Evolutionary conservation across 2,329 filamentous ascomycete genomes (phyloP), one percentile per base, ranked within the genome.

Genomic region (Aspergillus chevalieri): DNA sequence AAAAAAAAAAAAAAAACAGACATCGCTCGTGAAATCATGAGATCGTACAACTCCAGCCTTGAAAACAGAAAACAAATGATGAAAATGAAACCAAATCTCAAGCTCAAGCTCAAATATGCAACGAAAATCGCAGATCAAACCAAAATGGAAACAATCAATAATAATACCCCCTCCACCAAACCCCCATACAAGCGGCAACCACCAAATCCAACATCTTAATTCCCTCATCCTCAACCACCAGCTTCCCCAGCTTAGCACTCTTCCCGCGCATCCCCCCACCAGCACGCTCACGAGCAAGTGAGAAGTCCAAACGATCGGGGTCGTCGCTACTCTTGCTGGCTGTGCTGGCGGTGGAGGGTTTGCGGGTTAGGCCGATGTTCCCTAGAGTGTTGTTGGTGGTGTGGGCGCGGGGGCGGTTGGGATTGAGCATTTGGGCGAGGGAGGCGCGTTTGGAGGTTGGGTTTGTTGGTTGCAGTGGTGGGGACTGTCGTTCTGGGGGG

Each of bases 171-270:
- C 84, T 84, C 91, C 92, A 97, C 89, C 91, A 98, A 14, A 97
- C 74, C 1, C 87, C 89, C 71, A 98, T 81, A 64, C 95, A 96
- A 9, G 90, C 87, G 3, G 92, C 89, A 17, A 98, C 89, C 0
- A 95, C 76, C 51, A 98, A 69, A 74, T 98, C 93, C 61, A 97
- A 70, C 92, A 98, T 97, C 74, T 95, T 95, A 56, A 95, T 72
- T 0, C 93, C 93, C 61, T 95, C 91, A 49, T 92, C 84, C 59
- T 90, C 82, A 34, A 98, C 79, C 46, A 97, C 89, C 46, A 98
- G 74, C 70, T 97, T 98, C 0, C 92, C 93, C 59, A 98, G 74
- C 73, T 98, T 98, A 3, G 89, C 91, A 61, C 88, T 82, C 66
- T 88, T 90, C 0, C 92, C 92, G 42, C 85, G 80, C 63, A 87